Percentiles rank a stretch among this genome's conserved stretches.
Conservation (phyloP, 2,329 filamentous ascomycete species). For the Geoglossum cookeanum region DNA sequence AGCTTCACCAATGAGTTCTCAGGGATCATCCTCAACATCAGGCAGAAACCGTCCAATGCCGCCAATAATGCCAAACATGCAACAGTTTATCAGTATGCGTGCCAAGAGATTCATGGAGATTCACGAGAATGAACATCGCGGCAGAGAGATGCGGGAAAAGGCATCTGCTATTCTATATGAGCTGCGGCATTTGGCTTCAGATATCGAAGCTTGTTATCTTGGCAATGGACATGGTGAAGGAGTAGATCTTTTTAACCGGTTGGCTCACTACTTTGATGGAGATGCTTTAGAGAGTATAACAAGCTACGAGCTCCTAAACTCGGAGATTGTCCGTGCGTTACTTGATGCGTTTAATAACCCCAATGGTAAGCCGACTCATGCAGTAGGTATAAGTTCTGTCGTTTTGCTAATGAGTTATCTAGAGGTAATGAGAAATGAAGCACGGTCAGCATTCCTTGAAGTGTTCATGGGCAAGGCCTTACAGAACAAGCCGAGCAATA, state of each 20-base stretch:
- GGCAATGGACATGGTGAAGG: constrained; percentile 27
- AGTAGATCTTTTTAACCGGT: constrained; percentile 46
- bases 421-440: constrained; percentile 28
- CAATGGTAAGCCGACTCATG: constrained; percentile 21
- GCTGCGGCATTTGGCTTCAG: constrained; percentile 49
- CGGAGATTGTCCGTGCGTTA: constrained; percentile 69
- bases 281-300: constrained; percentile 86
- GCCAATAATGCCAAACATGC: constrained; percentile 32
- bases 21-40: constrained; percentile 38
- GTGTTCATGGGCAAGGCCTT: constrained; percentile 72
- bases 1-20: constrained; percentile 46
- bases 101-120: constrained; percentile 69
- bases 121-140: constrained; percentile 59
- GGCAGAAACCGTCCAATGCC: constrained; percentile 21
- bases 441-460: constrained; percentile 69
- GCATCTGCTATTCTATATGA: constrained; percentile 56
- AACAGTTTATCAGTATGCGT: constrained; percentile 53
- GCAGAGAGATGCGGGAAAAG: constrained; percentile 57
- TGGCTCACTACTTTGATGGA: constrained; percentile 72
- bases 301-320: constrained; percentile 82
- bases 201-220: constrained; percentile 55
- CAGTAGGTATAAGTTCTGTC: not conserved
- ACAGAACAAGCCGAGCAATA: constrained; percentile 38
- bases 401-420: constrained; percentile 1
- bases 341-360: constrained; percentile 64